phyloP scores from a whole-genome alignment of 2,329 filamentous ascomycete species.

The Chrysoporthe deuterocubensis region DNA sequence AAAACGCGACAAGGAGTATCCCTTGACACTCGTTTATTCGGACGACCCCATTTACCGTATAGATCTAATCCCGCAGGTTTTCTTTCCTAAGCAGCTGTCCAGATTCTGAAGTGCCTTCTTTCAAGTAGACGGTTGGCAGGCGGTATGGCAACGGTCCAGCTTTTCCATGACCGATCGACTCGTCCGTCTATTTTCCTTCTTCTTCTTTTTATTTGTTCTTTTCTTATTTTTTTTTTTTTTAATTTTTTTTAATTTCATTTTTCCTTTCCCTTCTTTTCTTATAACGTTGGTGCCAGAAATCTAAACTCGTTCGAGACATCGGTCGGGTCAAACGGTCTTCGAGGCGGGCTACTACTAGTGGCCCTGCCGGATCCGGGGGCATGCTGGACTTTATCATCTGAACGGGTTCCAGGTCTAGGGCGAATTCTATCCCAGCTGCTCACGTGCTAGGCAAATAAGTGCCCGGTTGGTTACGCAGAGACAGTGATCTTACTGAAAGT shows the following conservation, averaged over 20 bases:
- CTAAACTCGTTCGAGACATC: neutral
- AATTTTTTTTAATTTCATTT: neutral
- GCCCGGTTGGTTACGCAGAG: conserved; percentile 29
- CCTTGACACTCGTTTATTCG: conserved; percentile 17
- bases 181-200: neutral
- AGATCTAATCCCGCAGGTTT: conserved; percentile 11
- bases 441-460: conserved; percentile 34
- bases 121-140: neutral
- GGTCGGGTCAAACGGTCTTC: conserved; percentile 20
- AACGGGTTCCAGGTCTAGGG: conserved; percentile 16
- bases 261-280: no score
- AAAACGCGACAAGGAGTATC: conserved; percentile 26
- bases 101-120: neutral
- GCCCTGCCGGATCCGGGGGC: conserved; percentile 16
- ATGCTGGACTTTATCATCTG: conserved; percentile 22
- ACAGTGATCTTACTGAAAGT: conserved; percentile 27
- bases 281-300: no score
- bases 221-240: no score
- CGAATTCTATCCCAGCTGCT: conserved; percentile 25
- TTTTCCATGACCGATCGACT: conserved; percentile 1
- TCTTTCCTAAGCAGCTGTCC: conserved; percentile 7
- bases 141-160: conserved; percentile 1
- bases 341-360: conserved; percentile 9
- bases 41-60: conserved; percentile 14
- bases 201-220: no score